Percentiles rank a stretch among this genome's conserved stretches.
Conservation (phyloP, 495 filamentous ascomycete genomes). For the Lepidopterella palustris region DNA sequence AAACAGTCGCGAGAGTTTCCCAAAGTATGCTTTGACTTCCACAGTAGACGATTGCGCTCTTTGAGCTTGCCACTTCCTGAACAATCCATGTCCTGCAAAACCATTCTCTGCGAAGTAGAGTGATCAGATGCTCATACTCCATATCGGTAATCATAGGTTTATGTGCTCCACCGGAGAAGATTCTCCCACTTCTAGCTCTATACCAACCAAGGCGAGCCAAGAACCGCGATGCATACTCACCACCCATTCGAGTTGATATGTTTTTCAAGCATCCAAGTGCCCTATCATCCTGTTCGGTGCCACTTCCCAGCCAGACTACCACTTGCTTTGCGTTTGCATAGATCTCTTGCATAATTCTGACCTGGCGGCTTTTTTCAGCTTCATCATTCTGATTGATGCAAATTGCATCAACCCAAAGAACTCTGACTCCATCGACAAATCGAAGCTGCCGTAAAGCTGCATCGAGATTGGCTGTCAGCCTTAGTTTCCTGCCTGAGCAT, state of each 20-base stretch:
- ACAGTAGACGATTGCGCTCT: constrained; percentile 14
- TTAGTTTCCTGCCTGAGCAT: neutral
- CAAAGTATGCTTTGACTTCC: neutral
- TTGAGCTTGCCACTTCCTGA: constrained; percentile 18
- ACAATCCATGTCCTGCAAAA: constrained; percentile 24
- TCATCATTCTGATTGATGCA: neutral
- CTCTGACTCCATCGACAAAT: no score
- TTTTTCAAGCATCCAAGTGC: no score
- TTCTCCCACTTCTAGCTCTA: no score
- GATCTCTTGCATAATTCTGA: neutral
- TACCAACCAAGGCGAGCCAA: neutral
- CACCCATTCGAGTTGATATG: no score
- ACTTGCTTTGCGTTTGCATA: neutral
- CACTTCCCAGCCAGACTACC: neutral
- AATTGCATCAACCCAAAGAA: constrained; percentile 3
- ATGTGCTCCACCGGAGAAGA: no score
- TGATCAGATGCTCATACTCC: no score
- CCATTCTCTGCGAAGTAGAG: no score
- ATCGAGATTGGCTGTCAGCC: no score
- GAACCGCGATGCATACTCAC: neutral
- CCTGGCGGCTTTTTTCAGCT: neutral
- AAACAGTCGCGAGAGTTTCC: neutral
- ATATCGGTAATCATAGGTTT: no score
- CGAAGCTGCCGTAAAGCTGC: no score
- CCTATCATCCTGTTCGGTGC: no score